Base-by-base conservation (phyloP, 2,329 filamentous ascomycete genomes). In the Ilyonectria robusta region DNA sequence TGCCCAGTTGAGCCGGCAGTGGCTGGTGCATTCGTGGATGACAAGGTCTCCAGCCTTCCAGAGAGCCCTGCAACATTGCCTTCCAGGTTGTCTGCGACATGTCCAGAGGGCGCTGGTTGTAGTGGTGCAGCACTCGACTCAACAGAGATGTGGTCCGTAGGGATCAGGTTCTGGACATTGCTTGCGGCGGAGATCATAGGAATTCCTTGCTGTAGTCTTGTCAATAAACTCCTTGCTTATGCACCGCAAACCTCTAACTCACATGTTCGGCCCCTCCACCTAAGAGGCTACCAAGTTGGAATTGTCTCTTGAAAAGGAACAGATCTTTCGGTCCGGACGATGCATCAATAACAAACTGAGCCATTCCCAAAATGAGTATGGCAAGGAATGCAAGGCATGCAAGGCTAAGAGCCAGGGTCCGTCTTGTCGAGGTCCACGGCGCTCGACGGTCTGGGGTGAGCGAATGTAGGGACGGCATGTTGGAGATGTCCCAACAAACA, bases 211-310 rank as follows among this genome's bases (percentile, higher is more conserved):
- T 53, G 19, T 21, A 19, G 11, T 51, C 13, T 35, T 35, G 31
- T 53, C 11, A 53, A 23, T 13, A n/a, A 10, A n/a, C n/a, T 10
- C 11, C 17, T 21, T 19, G 13, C 31, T 21, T 15, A 6, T 15
- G 23, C 9, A 3, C n/a, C 35, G 2, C 19, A 33, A 10, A 15
- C n/a, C 7, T 9, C 17, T 7, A 6, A 48, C 57, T 35, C 68
- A 73, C 75, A 59, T 74, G 47, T 6, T 59, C n/a, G 19, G 57
- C 57, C 13, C 62, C 55, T 11, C 56, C 67, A 10, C 59, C 68
- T 1, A 75, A 26, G 26, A 71, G 55, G 13, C 71, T 72, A 7
- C 69, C 72, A 6, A 76, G 69, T 62, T 76, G 75, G 31, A 77
- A 77, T 47, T 77, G 75, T 5, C 74, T 69, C 51, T 57, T 71